Evolutionary conservation across 805 yeast genomes (phyloP).

Genomic region (Teunomyces lycoperdinae): DNA sequence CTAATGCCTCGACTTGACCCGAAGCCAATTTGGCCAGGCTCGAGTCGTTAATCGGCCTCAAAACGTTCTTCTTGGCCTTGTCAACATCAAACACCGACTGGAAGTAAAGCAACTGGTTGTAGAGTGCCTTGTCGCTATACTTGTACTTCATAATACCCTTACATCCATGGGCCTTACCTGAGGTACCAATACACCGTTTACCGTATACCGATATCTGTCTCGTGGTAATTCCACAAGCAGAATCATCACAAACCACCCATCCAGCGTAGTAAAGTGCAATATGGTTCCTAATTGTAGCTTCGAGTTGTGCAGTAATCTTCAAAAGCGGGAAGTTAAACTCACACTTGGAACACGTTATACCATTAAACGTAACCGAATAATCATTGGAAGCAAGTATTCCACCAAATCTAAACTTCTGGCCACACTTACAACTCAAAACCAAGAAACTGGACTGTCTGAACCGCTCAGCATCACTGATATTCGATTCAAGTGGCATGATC

Average conservation of each 20-base stretch:
- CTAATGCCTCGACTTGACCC: slow-evolving; percentile 67
- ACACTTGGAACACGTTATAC: slow-evolving; percentile 70
- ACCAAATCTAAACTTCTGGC: slow-evolving; percentile 58
- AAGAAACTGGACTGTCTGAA: slow-evolving; percentile 64
- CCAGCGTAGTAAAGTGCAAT: slow-evolving; percentile 82
- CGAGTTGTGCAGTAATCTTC: slow-evolving; percentile 69
- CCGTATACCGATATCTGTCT: slow-evolving; percentile 90
- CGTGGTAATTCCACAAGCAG: slow-evolving; percentile 74
- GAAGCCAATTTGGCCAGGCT: slow-evolving; percentile 25
- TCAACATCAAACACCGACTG: slow-evolving; percentile 78
- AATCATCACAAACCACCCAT: slow-evolving; percentile 81
- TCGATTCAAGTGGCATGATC: slow-evolving; percentile 75
- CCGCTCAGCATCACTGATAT: slow-evolving; percentile 76
- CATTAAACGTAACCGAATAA: slow-evolving; percentile 62
- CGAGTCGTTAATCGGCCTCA: slow-evolving; percentile 53
- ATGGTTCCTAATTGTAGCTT: slow-evolving; percentile 63
- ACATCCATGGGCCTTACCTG: slow-evolving; percentile 60
- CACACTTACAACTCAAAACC: slow-evolving; percentile 61
- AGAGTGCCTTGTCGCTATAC: slow-evolving; percentile 75
- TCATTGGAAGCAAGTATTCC: slow-evolving; percentile 68
- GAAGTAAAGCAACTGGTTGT: slow-evolving; percentile 81
- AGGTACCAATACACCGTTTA: slow-evolving; percentile 68
- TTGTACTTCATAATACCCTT: slow-evolving; percentile 79
- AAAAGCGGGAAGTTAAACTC: slow-evolving; percentile 47
- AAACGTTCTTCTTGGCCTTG: slow-evolving; percentile 56